A percentile compares a stretch with the other conserved stretches of the same genome.
phyloP scores from a whole-genome alignment of 495 filamentous ascomycete species.

The Aspergillus bridgeri region DNA sequence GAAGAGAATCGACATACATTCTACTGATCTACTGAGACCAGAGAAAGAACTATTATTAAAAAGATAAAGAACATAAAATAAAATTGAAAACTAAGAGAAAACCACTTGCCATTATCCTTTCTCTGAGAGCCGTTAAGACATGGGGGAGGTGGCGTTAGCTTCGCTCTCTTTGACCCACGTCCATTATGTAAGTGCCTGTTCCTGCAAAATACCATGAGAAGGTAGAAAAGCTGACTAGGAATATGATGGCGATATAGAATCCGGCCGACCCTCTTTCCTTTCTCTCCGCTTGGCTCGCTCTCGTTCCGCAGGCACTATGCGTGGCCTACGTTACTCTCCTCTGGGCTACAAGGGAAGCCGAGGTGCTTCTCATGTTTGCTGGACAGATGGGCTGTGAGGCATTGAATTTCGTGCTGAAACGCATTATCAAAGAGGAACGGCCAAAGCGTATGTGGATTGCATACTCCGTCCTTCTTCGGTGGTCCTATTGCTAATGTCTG shows the following conservation, averaged over 20 bases:
- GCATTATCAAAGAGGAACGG: constrained; percentile 86
- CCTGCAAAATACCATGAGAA: background rate
- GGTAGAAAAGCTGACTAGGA: constrained; percentile 13
- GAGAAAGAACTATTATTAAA: too few species aligned
- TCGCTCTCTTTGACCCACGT: constrained; percentile 94
- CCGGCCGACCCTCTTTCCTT: constrained; percentile 81
- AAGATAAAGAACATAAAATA: background rate
- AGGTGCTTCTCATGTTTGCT: constrained; percentile 84
- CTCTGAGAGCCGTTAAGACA: constrained; percentile 18
- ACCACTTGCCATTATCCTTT: background rate
- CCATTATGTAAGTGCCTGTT: constrained; percentile 69
- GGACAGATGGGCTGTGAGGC: constrained; percentile 92
- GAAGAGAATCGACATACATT: too few species aligned
- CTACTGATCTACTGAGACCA: too few species aligned
- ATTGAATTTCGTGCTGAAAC: constrained; percentile 87
- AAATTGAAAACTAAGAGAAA: background rate
- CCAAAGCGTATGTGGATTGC: constrained; percentile 57
- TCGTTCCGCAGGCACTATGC: constrained; percentile 86
- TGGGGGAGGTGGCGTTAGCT: constrained; percentile 71
- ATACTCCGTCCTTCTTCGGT: background rate
- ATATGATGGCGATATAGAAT: constrained; percentile 58
- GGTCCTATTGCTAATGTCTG: constrained; percentile 2
- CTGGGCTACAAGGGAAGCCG: constrained; percentile 85
- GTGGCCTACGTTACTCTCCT: constrained; percentile 85
- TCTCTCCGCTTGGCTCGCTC: constrained; percentile 86